Evolutionary conservation across 495 filamentous ascomycete genomes (phyloP), one percentile per base, ranked within the genome.

Genomic region (Tetracladium setigerum): DNA sequence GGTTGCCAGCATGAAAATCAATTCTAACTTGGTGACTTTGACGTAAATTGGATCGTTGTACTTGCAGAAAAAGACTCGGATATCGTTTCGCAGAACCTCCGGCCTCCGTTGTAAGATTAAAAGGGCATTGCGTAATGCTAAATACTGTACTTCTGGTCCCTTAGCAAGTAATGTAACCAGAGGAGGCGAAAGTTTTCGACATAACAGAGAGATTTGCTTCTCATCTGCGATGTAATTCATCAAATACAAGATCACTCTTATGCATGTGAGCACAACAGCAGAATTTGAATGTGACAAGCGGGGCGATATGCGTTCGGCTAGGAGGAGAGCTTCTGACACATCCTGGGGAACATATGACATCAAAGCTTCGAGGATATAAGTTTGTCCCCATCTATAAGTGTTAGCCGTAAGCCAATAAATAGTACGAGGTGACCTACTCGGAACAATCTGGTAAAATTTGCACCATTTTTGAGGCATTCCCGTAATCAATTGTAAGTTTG

Each of bases 11-110:
- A 97, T 99, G 69, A 97, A 97, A 58, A 99, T 97, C 48, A 99
- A 73, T 63, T 99, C 92, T 41, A 99, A 76, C 65, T 99, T 99
- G 11, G 94, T 97, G 54, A 99, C 92, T 66, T 99, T 99, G 69
- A 99, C 92, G 59, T 99, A 99, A 46, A 97, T 97, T 0, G 94
- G 92, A 59, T 99, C 92, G 56, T 99, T 99, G 70, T 99, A 99
- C 74, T 99, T 99, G 77, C 92, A 99, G 67, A 98, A 98, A 68
- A 99, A 99, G 38, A 97, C 91, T 10, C 92, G 78, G 47, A 99
- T 95, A 65, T 99, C 92, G 64, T 95, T 97, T 33, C 92, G 78
- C 7, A 99, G 70, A 2, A 99, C 89, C 54, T 97, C 92, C 1
- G 92, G 92, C 44, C 90, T 76, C 52, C 92, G 79, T 62, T 99